phyloP scores from a whole-genome alignment of 2,329 filamentous ascomycete species.

The Helminthosporium solani region DNA sequence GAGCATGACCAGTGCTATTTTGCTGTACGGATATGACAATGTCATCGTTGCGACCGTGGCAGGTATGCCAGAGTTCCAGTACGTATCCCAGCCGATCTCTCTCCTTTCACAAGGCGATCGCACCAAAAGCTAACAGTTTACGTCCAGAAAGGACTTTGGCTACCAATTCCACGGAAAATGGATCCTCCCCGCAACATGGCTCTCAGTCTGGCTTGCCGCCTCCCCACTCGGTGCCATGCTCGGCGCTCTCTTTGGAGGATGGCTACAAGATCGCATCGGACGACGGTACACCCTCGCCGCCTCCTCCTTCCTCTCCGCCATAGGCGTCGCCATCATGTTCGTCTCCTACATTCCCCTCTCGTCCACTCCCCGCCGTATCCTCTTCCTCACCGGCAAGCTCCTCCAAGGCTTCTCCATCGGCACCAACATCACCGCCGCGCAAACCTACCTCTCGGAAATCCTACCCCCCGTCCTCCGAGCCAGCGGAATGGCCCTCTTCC shows the following conservation, averaged over 20 bases:
- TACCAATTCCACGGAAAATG: conserved; percentile 22
- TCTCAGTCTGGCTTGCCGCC: conserved; percentile 31
- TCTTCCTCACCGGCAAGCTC: conserved; percentile 50
- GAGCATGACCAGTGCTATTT: conserved; percentile 27
- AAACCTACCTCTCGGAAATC: conserved; percentile 56
- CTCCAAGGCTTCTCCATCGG: conserved; percentile 51
- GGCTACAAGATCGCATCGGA: conserved; percentile 29
- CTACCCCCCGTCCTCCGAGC: conserved; percentile 50
- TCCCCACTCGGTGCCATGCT: conserved; percentile 30
- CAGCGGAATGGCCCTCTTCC: conserved; percentile 52
- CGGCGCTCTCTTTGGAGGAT: conserved; percentile 28
- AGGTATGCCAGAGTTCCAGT: conserved; percentile 34
- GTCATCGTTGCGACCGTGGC: conserved; percentile 32
- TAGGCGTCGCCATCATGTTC: conserved; percentile 33
- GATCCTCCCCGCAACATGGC: conserved; percentile 32
- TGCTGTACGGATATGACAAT: conserved; percentile 35
- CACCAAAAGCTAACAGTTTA: not conserved
- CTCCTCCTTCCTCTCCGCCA: conserved; percentile 26
- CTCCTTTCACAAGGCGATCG: not conserved
- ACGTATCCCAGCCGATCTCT: conserved; percentile 9
- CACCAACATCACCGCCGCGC: conserved; percentile 42
- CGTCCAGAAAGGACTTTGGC: conserved; percentile 27
- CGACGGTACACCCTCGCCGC: conserved; percentile 24
- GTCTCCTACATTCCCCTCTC: conserved; percentile 27
- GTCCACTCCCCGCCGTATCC: conserved; percentile 25